Percentiles rank a stretch among this genome's conserved stretches.
These are phyloP conservation scores for Ramichloridium luteum DNA, from an alignment of 2,329 filamentous ascomycete genomes.

Conservation along the genomic window DNA sequence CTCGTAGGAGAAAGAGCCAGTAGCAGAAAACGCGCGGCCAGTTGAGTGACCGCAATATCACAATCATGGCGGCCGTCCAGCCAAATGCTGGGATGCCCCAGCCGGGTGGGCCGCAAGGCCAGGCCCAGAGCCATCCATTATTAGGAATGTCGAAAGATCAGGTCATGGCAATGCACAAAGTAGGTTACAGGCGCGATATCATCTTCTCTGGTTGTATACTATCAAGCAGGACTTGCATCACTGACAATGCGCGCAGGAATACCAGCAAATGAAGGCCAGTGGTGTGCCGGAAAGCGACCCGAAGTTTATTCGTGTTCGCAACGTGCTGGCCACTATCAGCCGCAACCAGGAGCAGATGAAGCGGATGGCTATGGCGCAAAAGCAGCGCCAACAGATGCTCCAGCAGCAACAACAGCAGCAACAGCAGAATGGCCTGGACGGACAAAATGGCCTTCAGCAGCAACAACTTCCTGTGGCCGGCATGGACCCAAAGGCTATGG, in stretches of 20 bases:
- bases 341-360: conserved; percentile 30
- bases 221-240: not conserved
- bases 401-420: conserved; percentile 36
- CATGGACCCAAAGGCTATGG: conserved; percentile 6
- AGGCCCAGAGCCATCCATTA: not conserved
- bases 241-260: conserved; percentile 49
- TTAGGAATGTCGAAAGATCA: conserved; percentile 61
- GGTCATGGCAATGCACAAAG: conserved; percentile 60
- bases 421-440: conserved; percentile 35
- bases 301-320: conserved; percentile 71
- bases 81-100: conserved; percentile 10
- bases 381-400: conserved; percentile 29
- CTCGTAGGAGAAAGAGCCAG: too few species aligned
- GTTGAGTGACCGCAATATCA: not conserved
- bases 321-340: conserved; percentile 61
- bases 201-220: not conserved
- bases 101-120: conserved; percentile 29
- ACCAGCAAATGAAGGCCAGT: conserved; percentile 74
- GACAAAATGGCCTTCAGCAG: not conserved
- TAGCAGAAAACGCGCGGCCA: too few species aligned
- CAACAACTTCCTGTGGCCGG: conserved; percentile 9
- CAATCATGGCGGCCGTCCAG: conserved; percentile 11
- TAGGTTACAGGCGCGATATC: conserved; percentile 30
- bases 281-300: conserved; percentile 74
- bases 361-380: conserved; percentile 34